These are phyloP conservation scores for Margaritispora aquatica DNA, from an alignment of 495 filamentous ascomycete species.

Conservation along the genomic window DNA sequence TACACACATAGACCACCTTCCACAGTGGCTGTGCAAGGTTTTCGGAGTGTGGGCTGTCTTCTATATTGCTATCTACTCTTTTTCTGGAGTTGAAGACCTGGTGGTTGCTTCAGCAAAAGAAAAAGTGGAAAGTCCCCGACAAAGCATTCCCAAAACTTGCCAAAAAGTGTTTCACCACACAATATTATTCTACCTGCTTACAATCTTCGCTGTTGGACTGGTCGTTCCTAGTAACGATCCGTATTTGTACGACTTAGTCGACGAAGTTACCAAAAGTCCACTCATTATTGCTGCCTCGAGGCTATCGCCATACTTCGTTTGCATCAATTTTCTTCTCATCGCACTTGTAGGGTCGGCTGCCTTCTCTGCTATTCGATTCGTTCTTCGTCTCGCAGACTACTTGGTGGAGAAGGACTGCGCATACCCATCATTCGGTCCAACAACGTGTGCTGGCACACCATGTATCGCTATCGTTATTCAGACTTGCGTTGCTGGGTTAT, in stretches of 20 bases:
- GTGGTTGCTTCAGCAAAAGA: constrained; percentile 69
- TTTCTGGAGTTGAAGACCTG: constrained; percentile 76
- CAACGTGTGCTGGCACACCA: no score
- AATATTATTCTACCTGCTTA: constrained; percentile 47
- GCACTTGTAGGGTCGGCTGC: constrained; percentile 64
- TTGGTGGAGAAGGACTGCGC: no score
- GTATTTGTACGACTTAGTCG: constrained; percentile 42
- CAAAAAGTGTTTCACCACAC: constrained; percentile 64
- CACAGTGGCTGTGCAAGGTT: constrained; percentile 43
- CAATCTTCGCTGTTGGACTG: constrained; percentile 11
- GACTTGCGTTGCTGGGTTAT: constrained; percentile 43
- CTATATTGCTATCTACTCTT: constrained; percentile 61
- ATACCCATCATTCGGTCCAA: no score
- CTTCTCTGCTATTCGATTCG: constrained; percentile 53
- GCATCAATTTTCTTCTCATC: constrained; percentile 59
- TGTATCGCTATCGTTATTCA: constrained; percentile 50
- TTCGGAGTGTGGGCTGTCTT: constrained; percentile 27
- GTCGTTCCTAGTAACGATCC: constrained; percentile 54
- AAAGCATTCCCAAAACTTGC: constrained; percentile 62
- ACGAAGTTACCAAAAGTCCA: constrained; percentile 52
- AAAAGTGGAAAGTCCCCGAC: constrained; percentile 63
- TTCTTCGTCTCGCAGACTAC: no score
- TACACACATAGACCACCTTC: constrained; percentile 50
- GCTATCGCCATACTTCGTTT: constrained; percentile 51
- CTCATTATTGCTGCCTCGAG: constrained; percentile 62